Conservation (phyloP, 129 eudicot species). For the Pittosporum tobira region DNA sequence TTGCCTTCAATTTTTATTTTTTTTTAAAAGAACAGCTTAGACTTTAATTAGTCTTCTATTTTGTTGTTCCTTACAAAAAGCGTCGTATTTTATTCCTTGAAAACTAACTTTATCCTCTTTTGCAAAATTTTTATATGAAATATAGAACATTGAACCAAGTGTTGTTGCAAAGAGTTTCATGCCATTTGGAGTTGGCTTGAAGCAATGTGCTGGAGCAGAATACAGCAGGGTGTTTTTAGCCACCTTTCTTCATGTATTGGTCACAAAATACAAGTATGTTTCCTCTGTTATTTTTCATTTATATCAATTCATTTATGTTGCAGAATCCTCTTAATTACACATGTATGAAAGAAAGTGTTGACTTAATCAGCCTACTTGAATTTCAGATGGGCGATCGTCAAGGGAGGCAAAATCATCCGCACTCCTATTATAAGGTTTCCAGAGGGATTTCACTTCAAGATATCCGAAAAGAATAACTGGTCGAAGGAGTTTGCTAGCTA, state of each 20-base stretch:
- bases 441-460: conserved; percentile 39
- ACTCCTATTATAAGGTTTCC: conserved; percentile 36
- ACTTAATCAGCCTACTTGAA: not conserved
- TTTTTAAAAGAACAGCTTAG: no score
- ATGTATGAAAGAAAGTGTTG: not conserved
- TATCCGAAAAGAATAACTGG: conserved; percentile 14
- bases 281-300: no score
- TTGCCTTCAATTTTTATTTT: no score
- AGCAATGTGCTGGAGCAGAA: conserved; percentile 65
- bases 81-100: no score
- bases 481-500: not conserved
- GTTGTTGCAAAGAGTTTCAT: conserved; percentile 37
- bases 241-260: conserved; percentile 44
- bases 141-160: conserved; percentile 29
- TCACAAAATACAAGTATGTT: conserved; percentile 41
- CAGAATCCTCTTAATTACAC: not conserved
- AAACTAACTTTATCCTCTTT: not conserved
- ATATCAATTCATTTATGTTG: no score
- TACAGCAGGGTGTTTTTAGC: conserved; percentile 35
- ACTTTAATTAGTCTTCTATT: no score
- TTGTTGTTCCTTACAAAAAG: no score
- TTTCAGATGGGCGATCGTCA: conserved; percentile 35
- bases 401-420: conserved; percentile 41
- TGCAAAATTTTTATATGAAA: not conserved
- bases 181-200: conserved; percentile 61